phyloP scores from a whole-genome alignment of 257 asterid genomes.

The Scutellaria baicalensis region DNA sequence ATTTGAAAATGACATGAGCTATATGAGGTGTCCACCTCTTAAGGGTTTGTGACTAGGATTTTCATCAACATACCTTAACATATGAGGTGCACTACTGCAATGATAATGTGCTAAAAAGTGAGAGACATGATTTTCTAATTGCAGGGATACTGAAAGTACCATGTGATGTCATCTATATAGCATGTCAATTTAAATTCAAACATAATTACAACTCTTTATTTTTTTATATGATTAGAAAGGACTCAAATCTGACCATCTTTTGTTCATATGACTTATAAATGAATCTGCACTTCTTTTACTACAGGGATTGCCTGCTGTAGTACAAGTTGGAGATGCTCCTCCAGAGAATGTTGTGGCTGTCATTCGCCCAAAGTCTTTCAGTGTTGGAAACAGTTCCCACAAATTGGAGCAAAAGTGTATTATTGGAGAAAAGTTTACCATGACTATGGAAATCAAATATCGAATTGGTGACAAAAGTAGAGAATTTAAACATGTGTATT shows the following conservation, averaged over 20 bases:
- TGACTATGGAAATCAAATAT: constrained; percentile 25
- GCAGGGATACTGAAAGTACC: neutral
- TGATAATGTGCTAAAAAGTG: neutral
- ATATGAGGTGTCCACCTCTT: neutral
- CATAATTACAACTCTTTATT: neutral
- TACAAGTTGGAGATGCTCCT: constrained; percentile 47
- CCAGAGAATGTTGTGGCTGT: constrained; percentile 47
- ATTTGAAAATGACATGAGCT: neutral
- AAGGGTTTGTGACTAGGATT: neutral
- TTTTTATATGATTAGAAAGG: neutral
- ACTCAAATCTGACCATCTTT: neutral
- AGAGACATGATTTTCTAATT: neutral
- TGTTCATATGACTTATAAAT: neutral
- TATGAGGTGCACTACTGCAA: neutral
- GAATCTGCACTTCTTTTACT: neutral
- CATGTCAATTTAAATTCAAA: neutral
- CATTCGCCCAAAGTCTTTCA: constrained; percentile 47
- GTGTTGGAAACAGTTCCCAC: constrained; percentile 10
- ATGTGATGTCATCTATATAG: neutral
- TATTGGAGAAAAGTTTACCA: constrained; percentile 28
- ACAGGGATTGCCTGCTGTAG: constrained; percentile 41
- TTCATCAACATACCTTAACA: too few species aligned
- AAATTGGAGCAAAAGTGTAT: constrained; percentile 47
- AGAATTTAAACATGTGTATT: constrained; percentile 15
- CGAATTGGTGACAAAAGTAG: neutral